phyloP scores from a whole-genome alignment of 129 eudicot species.

The Calendula officinalis region DNA sequence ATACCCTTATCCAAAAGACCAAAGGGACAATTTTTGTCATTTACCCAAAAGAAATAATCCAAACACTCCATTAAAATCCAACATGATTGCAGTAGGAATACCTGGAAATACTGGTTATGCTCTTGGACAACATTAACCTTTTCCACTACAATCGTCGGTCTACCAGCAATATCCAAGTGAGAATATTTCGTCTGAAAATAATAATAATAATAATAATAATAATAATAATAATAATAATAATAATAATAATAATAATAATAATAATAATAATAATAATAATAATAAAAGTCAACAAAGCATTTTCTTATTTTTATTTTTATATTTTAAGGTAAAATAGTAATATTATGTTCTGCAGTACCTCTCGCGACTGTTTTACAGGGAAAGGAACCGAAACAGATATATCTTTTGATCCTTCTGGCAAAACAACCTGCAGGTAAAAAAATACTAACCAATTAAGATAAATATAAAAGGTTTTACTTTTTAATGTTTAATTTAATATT shows the following conservation, averaged over 20 bases:
- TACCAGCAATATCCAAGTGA: conserved; percentile 85
- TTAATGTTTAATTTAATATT: conserved; percentile 12
- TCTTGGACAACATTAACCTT: conserved; percentile 75
- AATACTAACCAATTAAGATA: not conserved
- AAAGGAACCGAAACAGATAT: conserved; percentile 75
- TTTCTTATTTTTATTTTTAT: no score
- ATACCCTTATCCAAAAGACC: no score
- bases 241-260: no score
- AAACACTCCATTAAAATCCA: conserved; percentile 9
- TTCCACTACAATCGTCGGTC: conserved; percentile 76
- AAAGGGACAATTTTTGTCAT: no score
- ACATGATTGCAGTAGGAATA: conserved; percentile 22
- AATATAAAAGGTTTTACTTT: not conserved
- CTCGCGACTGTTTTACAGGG: conserved; percentile 61
- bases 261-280: no score
- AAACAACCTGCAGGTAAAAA: conserved; percentile 56
- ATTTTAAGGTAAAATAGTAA: no score
- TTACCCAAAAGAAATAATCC: not conserved
- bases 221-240: no score
- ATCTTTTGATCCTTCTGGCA: conserved; percentile 88
- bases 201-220: no score
- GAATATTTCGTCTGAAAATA: conserved; percentile 65
- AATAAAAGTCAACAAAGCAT: no score
- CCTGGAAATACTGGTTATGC: conserved; percentile 92
- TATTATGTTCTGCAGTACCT: conserved; percentile 37